A percentile compares a stretch with the other conserved stretches of the same genome.
phyloP scores from a whole-genome alignment of 1,284 basidiomycete genomes.

The Flammula alnicola region DNA sequence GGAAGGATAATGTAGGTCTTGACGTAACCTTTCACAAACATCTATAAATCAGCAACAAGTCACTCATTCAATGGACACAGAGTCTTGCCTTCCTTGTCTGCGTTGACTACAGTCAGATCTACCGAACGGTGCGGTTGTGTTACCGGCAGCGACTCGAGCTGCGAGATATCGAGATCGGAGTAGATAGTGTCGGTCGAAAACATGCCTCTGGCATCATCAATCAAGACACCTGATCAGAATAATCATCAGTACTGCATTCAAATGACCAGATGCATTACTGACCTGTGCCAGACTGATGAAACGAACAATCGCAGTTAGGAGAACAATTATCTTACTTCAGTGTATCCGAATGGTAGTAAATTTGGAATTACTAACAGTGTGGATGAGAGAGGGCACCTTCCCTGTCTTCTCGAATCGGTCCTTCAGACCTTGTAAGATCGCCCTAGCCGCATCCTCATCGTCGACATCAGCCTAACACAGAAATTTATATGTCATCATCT shows the following conservation, averaged over 20 bases:
- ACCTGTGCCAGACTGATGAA: conserved; percentile 50
- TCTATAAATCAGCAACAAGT: neutral
- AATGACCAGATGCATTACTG: conserved; percentile 3
- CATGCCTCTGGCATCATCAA: conserved; percentile 46
- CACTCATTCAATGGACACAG: neutral
- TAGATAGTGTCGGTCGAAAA: conserved; percentile 45
- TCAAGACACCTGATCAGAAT: conserved; percentile 39
- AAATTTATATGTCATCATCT: neutral
- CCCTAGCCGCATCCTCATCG: conserved; percentile 38
- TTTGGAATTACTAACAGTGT: conserved; percentile 43
- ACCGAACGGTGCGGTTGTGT: conserved; percentile 51
- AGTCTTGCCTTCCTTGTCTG: conserved; percentile 41
- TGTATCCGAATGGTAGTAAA: neutral
- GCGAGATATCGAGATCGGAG: conserved; percentile 47
- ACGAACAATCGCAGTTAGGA: neutral
- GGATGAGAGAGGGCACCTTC: conserved; percentile 44
- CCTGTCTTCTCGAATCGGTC: conserved; percentile 38
- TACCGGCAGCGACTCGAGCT: conserved; percentile 47
- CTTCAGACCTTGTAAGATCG: conserved; percentile 47
- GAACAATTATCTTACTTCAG: neutral
- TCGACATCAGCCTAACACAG: conserved; percentile 48
- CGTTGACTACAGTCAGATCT: conserved; percentile 51
- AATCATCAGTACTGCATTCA: neutral
- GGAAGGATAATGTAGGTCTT: conserved; percentile 53
- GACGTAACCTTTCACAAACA: conserved; percentile 32